Base-by-base conservation (phyloP, 169 alveolate species). In the Plasmodium gallinaceum region DNA sequence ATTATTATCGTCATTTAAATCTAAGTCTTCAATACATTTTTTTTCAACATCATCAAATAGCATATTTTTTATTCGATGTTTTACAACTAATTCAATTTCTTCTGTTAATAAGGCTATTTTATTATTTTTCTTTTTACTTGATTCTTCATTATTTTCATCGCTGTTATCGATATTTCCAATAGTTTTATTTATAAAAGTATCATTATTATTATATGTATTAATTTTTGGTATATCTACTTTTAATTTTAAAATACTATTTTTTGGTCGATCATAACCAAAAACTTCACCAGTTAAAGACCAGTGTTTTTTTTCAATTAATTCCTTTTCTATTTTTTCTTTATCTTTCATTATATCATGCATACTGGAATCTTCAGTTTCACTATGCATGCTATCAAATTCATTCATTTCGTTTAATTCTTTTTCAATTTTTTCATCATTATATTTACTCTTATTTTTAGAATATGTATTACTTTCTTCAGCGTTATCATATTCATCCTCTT, bases 281-380 rank as follows among this genome's bases (percentile, higher is more conserved):
- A 94, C 94, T 66, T 96, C 98, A 18, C 98, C 98, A 76, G 70
- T 88, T 70, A 96, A 48, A 14, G 96, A 92, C 98, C 98, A 96
- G 22, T 93, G 95, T 76, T 96, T 96, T 71, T 88, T 88, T 22
- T 88, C 89, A 3, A 95, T 78, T 76, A 94, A 75, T 22, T 95
- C 95, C 60, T 91, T 80, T 69, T 96, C 98, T 8, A 94, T 57
- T 37, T 71, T 61, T 45, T 90, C 78, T 87, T 74, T 94, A 39
- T 91, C 90, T 86, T 8, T 42, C 10, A 58, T 10, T 8, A 62
- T 45, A 10, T 26, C 88, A 0, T 10, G 22, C 37, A 12, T 22
- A 39, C 39, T 85, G 14, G 16, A 0, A 54, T 54, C 64, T 18
- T 1, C 22, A 54, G 2, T 7, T 54, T 54, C 64, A 20, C 22